Base-by-base conservation (phyloP, 306 rosid species). In the Vachellia pachyceras region DNA sequence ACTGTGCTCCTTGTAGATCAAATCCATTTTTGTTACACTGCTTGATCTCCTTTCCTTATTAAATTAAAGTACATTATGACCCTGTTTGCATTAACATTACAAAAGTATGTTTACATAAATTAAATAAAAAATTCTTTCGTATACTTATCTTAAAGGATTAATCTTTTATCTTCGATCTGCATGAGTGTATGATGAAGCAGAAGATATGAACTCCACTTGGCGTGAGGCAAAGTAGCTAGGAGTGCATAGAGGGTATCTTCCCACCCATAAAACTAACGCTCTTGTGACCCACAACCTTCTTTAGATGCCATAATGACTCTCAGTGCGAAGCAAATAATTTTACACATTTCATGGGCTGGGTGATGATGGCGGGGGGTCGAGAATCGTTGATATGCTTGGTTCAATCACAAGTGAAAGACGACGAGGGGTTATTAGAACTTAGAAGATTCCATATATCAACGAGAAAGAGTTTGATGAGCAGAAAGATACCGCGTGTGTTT, bases 381-480 rank as follows among this genome's bases (percentile, higher is more conserved):
- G 83, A 49, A 75, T 68, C 69, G 80, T 81, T 82, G 46, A 84
- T 58, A 25, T 69, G 72, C 73, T 88, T 79, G 69, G 73, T 83
- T 84, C 79, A n/a, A 69, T 79, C 80, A 83, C 75, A 83, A 77
- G 77, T 64, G 74, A 49, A 50, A 2, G 33, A 29, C 33, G 33
- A 29, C 77, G 61, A 77, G 78, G 77, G 79, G 79, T 67, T 75
- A 77, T 87, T 68, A 73, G 85, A 86, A 86, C 88, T 76, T 87
- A 65, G 95, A 92, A 92, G 95, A 92, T 88, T 95, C 97, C 87
- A 80, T 50, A 35, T 29, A 29, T 29, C 33, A 67, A 55, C 81
- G 79, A 83, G 82, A 88, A 88, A 37, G 82, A 86, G 90, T 88
- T 88, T 89, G 86, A 85, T 89, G 86, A 85, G 86, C 97, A 86